Evolutionary conservation across 805 yeast species (phyloP).

Genomic region (Candida boleticola): DNA sequence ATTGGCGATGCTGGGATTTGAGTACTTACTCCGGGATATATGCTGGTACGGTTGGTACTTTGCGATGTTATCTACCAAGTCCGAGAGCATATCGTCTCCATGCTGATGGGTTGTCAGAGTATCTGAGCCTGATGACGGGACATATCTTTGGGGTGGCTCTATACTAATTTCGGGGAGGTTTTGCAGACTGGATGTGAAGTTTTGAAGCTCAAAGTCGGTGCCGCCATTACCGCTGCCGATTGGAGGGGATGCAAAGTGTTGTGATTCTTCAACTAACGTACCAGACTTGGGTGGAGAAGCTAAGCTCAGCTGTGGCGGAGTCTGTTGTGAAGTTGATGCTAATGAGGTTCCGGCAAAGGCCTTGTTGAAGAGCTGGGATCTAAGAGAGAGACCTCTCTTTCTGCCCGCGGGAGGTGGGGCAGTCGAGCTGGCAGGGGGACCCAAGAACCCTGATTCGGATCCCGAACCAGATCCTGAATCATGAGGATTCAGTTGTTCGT

Average conservation of each 20-base stretch:
- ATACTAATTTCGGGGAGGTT: conserved; percentile 2
- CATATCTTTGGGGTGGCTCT: not conserved
- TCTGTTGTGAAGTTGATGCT: too few species aligned
- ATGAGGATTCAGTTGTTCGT: too few species aligned
- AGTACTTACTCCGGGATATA: not conserved
- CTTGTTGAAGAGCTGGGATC: conserved; percentile 63
- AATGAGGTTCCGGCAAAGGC: conserved; percentile 17
- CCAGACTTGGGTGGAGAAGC: too few species aligned
- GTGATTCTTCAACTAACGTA: too few species aligned
- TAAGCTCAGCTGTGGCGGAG: too few species aligned
- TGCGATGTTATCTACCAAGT: not conserved
- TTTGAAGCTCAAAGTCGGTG: conserved; percentile 1
- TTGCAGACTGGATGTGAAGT: not conserved
- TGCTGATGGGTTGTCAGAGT: too few species aligned
- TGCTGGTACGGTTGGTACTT: not conserved
- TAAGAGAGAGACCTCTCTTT: conserved; percentile 62
- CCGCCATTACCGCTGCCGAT: too few species aligned
- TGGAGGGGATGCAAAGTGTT: too few species aligned
- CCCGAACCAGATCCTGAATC: not conserved
- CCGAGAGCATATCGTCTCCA: too few species aligned
- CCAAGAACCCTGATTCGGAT: not conserved
- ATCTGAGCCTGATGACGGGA: too few species aligned
- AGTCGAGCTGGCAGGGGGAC: not conserved
- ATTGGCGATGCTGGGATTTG: conserved; percentile 1
- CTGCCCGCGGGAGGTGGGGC: conserved; percentile 32